phyloP scores from a whole-genome alignment of 1,139 yeast genomes.

The Taphrina confusa region DNA sequence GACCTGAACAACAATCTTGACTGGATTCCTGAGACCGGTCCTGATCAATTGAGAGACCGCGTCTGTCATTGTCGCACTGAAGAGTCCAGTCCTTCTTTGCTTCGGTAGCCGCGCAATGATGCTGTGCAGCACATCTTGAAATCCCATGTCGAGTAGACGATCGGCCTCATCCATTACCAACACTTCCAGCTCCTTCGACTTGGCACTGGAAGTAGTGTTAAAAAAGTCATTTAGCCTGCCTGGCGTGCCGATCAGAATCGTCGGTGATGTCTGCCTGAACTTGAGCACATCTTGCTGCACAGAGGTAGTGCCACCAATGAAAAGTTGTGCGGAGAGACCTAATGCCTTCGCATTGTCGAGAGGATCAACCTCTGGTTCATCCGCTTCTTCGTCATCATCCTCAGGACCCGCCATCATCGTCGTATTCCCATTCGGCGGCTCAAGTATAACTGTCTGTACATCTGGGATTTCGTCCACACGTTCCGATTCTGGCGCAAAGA shows the following conservation, averaged over 20 bases:
- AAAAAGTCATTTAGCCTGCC: constrained; percentile 83
- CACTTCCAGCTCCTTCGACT: constrained; percentile 62
- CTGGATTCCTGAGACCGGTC: constrained; percentile 83
- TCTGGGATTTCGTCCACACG: constrained; percentile 89
- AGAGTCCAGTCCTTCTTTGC: constrained; percentile 89
- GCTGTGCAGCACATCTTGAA: constrained; percentile 65
- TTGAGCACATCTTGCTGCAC: constrained; percentile 72
- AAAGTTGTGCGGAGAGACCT: constrained; percentile 60
- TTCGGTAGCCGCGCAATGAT: constrained; percentile 73
- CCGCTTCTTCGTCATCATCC: constrained; percentile 43
- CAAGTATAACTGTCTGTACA: constrained; percentile 72
- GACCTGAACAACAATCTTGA: constrained; percentile 68
- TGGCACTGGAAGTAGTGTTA: constrained; percentile 47
- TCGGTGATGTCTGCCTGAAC: constrained; percentile 61
- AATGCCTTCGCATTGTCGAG: neutral
- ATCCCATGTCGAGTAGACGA: constrained; percentile 75
- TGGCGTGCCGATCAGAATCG: constrained; percentile 86
- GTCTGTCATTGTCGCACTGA: constrained; percentile 84
- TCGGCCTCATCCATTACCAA: constrained; percentile 92
- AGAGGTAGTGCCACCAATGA: constrained; percentile 73
- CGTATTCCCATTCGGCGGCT: constrained; percentile 3
- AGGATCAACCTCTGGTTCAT: constrained; percentile 4
- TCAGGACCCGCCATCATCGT: too few relatives aligned
- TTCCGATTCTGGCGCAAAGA: constrained; percentile 46
- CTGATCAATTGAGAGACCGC: constrained; percentile 56